A percentile compares a stretch with the other conserved stretches of the same genome.
Conservation (phyloP, 129 eudicot genomes). For the Silybum marianum region DNA sequence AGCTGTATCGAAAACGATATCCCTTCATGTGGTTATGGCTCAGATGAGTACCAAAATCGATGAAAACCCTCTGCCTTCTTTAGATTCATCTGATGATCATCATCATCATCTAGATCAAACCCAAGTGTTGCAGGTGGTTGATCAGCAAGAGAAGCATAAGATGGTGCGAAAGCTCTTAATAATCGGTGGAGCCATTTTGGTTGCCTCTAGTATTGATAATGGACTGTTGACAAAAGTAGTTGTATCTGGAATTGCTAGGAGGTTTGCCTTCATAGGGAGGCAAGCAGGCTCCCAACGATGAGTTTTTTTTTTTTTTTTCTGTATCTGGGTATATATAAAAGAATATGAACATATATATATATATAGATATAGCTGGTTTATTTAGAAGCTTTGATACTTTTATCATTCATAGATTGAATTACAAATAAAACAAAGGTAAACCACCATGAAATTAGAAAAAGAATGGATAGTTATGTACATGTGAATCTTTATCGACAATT, state of each 20-base stretch:
- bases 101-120: too few relatives aligned
- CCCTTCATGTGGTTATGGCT: constrained; percentile 64
- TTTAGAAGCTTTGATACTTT: too few relatives aligned
- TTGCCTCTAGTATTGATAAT: constrained; percentile 63
- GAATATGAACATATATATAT: background rate
- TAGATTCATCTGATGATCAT: constrained; percentile 36
- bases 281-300: constrained; percentile 20
- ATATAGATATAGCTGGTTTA: background rate
- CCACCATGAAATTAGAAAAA: background rate
- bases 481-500: background rate
- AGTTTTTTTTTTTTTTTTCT: background rate
- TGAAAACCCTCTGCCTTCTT: constrained; percentile 29
- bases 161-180: constrained; percentile 55
- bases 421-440: background rate
- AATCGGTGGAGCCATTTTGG: constrained; percentile 57
- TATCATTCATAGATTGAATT: background rate
- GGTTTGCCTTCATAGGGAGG: constrained; percentile 58
- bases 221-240: constrained; percentile 68
- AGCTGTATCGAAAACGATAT: constrained; percentile 46
- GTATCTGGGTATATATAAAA: background rate
- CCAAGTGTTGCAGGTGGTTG: constrained; percentile 2
- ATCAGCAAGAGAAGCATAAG: constrained; percentile 27
- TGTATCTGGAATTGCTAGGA: constrained; percentile 55
- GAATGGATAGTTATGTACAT: background rate
- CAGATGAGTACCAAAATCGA: constrained; percentile 58